phyloP scores from a whole-genome alignment of 768 basidiomycete species.

The Suillus tomentosus region DNA sequence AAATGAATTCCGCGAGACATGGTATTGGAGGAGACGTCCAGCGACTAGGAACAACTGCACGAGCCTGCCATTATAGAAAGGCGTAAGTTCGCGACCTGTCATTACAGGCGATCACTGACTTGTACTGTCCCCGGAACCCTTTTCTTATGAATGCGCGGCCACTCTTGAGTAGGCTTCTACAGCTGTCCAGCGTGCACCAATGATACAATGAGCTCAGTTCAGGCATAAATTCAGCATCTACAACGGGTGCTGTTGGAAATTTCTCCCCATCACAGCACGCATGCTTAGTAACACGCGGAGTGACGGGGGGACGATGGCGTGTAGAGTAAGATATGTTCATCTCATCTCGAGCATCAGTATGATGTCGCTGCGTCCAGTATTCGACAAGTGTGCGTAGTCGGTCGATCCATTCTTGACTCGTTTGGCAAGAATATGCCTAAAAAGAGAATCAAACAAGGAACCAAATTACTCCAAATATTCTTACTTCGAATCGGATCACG shows the following conservation, averaged over 20 bases:
- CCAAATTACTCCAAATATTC: slow-evolving; percentile 17
- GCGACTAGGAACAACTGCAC: slow-evolving; percentile 73
- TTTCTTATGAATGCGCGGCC: slow-evolving; percentile 75
- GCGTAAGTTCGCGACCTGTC: not conserved
- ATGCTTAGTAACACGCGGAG: slow-evolving; percentile 47
- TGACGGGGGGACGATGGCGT: slow-evolving; percentile 56
- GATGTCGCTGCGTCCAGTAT: slow-evolving; percentile 83
- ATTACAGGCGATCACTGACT: slow-evolving; percentile 47
- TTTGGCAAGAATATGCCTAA: slow-evolving; percentile 63
- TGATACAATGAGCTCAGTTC: slow-evolving; percentile 72
- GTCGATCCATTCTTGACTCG: slow-evolving; percentile 85
- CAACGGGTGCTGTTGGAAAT: slow-evolving; percentile 50
- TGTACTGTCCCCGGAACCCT: slow-evolving; percentile 75
- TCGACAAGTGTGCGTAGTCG: slow-evolving; percentile 65
- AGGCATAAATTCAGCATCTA: slow-evolving; percentile 53
- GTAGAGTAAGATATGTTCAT: slow-evolving; percentile 70
- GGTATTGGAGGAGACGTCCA: slow-evolving; percentile 75
- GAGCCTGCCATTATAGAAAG: slow-evolving; percentile 42
- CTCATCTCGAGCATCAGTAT: slow-evolving; percentile 73
- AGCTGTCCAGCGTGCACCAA: slow-evolving; percentile 85
- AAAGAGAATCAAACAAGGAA: slow-evolving; percentile 3
- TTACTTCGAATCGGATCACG: slow-evolving; percentile 78
- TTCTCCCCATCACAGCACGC: slow-evolving; percentile 39
- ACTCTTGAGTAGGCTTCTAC: slow-evolving; percentile 70
- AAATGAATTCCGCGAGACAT: slow-evolving; percentile 56